Evolutionary conservation across 23 red algal genomes (phyloP).

Genomic region (Gracilariopsis chorda): DNA sequence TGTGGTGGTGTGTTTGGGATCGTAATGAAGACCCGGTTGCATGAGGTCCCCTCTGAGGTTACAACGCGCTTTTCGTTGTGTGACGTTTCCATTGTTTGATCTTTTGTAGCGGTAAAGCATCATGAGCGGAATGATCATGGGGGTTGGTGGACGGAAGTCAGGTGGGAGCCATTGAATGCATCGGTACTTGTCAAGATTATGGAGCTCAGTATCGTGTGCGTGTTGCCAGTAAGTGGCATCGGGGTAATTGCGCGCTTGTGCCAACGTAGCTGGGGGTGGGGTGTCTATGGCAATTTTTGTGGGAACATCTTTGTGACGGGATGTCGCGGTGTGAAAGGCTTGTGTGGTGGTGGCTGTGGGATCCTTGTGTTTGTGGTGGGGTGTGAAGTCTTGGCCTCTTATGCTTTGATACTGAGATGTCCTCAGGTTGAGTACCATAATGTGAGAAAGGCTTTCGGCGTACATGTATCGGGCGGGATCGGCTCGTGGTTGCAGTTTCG

Average conservation of each 20-base stretch:
- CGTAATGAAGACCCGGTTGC: constrained; percentile 41
- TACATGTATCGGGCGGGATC: not conserved
- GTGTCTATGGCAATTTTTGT: not conserved
- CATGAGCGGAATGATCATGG: constrained; percentile 4
- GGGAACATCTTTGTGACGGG: not conserved
- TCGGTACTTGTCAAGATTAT: not conserved
- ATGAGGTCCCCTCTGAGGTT: not conserved
- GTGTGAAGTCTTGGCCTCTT: constrained; percentile 12
- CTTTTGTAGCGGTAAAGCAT: constrained; percentile 27
- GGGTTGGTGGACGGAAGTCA: not conserved
- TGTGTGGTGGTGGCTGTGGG: not conserved
- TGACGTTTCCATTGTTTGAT: not conserved
- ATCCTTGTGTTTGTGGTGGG: not conserved
- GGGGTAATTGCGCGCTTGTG: not conserved
- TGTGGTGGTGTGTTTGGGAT: constrained; percentile 14
- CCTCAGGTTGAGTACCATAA: not conserved
- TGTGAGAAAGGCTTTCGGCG: not conserved
- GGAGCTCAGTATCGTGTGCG: not conserved
- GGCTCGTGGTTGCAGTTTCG: not conserved
- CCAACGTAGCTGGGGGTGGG: not conserved
- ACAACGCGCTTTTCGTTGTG: constrained; percentile 22
- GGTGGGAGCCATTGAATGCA: not conserved
- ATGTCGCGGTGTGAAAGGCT: not conserved
- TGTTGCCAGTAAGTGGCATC: not conserved
- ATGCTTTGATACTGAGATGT: not conserved